A percentile compares a stretch with the other conserved stretches of the same genome.
Evolutionary conservation across 2,329 filamentous ascomycete genomes (phyloP).

Genomic region (Boeremia lycopersici): DNA sequence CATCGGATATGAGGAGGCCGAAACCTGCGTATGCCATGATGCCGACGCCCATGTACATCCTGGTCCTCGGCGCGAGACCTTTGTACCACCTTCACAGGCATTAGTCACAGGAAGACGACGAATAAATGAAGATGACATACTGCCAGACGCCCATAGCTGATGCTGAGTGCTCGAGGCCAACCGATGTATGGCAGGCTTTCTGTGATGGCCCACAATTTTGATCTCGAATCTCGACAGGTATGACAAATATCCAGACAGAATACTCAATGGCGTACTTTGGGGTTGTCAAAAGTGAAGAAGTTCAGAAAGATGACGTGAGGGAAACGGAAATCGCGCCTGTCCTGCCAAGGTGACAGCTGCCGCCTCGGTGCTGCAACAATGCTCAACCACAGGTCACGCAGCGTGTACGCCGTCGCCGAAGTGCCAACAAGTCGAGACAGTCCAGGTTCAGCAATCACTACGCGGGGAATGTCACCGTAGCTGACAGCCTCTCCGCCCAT

Average conservation of each 20-base stretch:
- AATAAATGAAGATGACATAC: constrained; percentile 27
- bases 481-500: not conserved
- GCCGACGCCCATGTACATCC: constrained; percentile 72
- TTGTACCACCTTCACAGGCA: constrained; percentile 60
- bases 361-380: constrained; percentile 4
- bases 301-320: not conserved
- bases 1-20: constrained; percentile 76
- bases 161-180: not conserved
- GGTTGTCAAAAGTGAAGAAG: not conserved
- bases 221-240: not conserved
- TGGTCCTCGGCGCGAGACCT: constrained; percentile 72
- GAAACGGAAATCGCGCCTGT: constrained; percentile 7
- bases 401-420: not conserved
- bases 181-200: not conserved
- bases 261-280: not conserved
- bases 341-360: constrained; percentile 12
- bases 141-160: constrained; percentile 46
- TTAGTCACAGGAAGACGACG: constrained; percentile 1
- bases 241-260: no score
- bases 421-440: not conserved
- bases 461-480: constrained; percentile 1
- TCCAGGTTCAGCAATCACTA: not conserved
- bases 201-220: no score
- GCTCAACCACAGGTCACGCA: constrained; percentile 4
- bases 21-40: constrained; percentile 77